phyloP scores from a whole-genome alignment of 768 basidiomycete species.

The Trametes cinnabarina region DNA sequence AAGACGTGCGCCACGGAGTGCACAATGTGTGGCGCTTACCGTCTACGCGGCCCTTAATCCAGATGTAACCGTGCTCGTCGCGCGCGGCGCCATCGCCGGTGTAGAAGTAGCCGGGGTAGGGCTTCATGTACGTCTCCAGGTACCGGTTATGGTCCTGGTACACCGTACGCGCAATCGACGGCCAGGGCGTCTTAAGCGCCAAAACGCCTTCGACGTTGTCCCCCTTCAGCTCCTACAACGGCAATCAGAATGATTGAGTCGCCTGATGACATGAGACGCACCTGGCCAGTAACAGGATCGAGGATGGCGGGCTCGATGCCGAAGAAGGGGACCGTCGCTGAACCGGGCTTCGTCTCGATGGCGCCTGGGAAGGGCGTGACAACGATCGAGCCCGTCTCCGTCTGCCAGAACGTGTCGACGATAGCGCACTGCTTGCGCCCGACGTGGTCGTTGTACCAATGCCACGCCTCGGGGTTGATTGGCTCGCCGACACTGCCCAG shows the following conservation, averaged over 20 bases:
- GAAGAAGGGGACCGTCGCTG: constrained; percentile 97
- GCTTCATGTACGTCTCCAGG: constrained; percentile 76
- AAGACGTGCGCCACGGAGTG: not conserved
- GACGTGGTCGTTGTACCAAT: constrained; percentile 97
- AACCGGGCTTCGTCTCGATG: constrained; percentile 92
- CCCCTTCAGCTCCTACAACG: constrained; percentile 59
- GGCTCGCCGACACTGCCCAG: constrained; percentile 96
- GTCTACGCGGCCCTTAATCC: constrained; percentile 98
- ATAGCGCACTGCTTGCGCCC: constrained; percentile 86
- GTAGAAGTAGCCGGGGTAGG: constrained; percentile 90
- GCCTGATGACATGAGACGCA: constrained; percentile 22
- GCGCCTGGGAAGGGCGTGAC: constrained; percentile 96
- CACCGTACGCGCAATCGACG: constrained; percentile 90
- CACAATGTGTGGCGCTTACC: constrained; percentile 45
- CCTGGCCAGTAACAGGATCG: constrained; percentile 77
- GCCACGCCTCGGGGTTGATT: constrained; percentile 98
- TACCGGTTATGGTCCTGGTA: constrained; percentile 87
- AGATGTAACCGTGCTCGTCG: constrained; percentile 95
- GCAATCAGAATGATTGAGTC: not conserved
- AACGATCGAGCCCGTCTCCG: constrained; percentile 95
- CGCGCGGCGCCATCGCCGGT: constrained; percentile 97
- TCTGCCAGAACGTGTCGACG: constrained; percentile 96
- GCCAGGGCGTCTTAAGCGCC: constrained; percentile 86
- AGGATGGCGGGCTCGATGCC: constrained; percentile 88
- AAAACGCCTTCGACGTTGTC: constrained; percentile 90